A percentile compares a stretch with the other conserved stretches of the same genome.
Evolutionary conservation across 805 yeast genomes (phyloP).

Genomic region (Lachancea quebecensis): DNA sequence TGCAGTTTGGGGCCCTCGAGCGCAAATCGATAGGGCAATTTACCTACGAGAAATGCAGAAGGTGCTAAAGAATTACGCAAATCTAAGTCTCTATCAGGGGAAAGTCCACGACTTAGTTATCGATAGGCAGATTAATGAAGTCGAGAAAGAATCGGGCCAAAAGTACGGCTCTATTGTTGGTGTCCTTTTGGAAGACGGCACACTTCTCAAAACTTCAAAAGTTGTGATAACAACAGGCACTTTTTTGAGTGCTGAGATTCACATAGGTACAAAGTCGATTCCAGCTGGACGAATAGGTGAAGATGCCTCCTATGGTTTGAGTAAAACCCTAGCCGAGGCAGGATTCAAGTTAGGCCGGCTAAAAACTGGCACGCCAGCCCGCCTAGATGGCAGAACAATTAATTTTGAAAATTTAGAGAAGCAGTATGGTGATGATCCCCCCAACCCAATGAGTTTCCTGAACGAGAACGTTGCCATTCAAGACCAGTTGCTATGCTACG

Average conservation of each 20-base stretch:
- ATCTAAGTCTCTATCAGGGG: constrained; percentile 50
- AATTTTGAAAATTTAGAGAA: constrained; percentile 54
- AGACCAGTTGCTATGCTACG: constrained; percentile 61
- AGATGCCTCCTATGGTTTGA: constrained; percentile 81
- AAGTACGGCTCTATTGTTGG: constrained; percentile 53
- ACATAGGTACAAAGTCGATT: constrained; percentile 68
- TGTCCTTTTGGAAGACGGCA: constrained; percentile 63
- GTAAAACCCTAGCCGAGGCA: constrained; percentile 64
- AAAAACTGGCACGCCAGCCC: constrained; percentile 96
- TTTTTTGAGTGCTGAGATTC: constrained; percentile 89
- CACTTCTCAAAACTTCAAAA: constrained; percentile 47
- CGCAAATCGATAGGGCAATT: constrained; percentile 84
- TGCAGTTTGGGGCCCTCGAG: constrained; percentile 99
- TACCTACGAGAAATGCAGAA: constrained; percentile 76
- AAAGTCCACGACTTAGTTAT: constrained; percentile 81
- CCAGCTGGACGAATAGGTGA: constrained; percentile 97
- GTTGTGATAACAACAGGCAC: constrained; percentile 96
- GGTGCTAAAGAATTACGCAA: constrained; percentile 49
- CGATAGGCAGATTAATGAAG: constrained; percentile 25
- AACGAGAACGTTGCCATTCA: constrained; percentile 59
- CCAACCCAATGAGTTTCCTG: constrained; percentile 84
- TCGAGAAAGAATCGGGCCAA: not conserved
- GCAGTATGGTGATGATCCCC: constrained; percentile 78
- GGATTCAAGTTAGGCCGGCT: constrained; percentile 84
- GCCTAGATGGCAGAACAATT: constrained; percentile 67